Evolutionary conservation across 164 flowering plant species (phyloP), one percentile per base, ranked within the genome.

Genomic region (Warburgia ugandensis): DNA sequence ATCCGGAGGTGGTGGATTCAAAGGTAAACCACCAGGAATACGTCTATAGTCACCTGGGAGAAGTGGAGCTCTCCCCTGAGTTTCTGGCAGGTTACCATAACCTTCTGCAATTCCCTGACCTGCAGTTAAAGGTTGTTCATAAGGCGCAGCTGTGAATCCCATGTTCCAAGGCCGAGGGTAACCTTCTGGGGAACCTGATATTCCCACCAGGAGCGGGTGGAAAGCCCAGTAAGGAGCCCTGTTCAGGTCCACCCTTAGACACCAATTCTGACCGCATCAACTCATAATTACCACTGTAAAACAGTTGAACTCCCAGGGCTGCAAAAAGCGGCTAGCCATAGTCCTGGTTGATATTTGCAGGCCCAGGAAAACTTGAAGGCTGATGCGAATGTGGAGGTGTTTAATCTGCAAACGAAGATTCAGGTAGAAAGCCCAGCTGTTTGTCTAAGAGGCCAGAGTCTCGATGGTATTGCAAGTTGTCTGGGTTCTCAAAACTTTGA

Each of bases 181-280:
- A 60, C 41, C 35, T 31, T 67, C 78, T 3, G 68, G 39, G 59
- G 68, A 75, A 60, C 59, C 68, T 25, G 56, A 9, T 9, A 56
- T 55, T n/a, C 12, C 64, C 74, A 5, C 70, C 60, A 17, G 77
- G 74, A 52, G 77, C 69, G 9, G 81, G 73, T 35, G 82, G 76
- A 44, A 70, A 81, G 11, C 96, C 90, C 65, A 73, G 30, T 54
- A 80, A 62, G 44, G 94, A 76, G 12, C 85, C 76, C 50, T 79
- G 96, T 43, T 75, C 87, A 19, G 78, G 26, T 35, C 77, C 87
- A 40, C 49, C 61, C 31, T 81, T 84, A 19, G 79, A 55, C 4
- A 66, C 62, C 32, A 78, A 60, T 41, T 77, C 88, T 29, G 70
- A 64, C 40, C 81, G 63, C n/a, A 78, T 56, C 40, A 73, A 60